phyloP scores from a whole-genome alignment of 2,329 filamentous ascomycete species.

The Ascocoryne sarcoides region DNA sequence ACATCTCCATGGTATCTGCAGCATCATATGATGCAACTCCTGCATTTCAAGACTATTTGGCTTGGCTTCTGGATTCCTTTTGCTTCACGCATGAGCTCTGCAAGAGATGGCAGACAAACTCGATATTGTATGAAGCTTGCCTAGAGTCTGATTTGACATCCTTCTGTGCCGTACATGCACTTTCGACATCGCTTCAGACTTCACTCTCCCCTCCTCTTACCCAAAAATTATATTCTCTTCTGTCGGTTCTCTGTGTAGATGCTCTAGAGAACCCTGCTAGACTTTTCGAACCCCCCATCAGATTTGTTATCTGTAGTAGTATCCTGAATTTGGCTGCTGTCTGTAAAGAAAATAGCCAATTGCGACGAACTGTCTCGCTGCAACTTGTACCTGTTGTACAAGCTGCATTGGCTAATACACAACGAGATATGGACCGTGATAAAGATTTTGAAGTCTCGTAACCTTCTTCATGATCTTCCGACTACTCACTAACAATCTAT shows the following conservation, averaged over 20 bases:
- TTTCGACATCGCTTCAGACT: conserved; percentile 16
- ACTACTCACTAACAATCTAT: conserved; percentile 9
- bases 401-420: conserved; percentile 7
- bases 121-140: conserved; percentile 8
- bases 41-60: conserved; percentile 26
- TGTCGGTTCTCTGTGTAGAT: conserved; percentile 22
- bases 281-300: conserved; percentile 12
- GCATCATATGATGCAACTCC: conserved; percentile 20
- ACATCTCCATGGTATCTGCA: conserved; percentile 22
- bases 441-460: conserved; percentile 26
- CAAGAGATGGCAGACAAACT: conserved; percentile 13
- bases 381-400: conserved; percentile 20
- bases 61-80: conserved; percentile 28
- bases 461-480: too few relatives aligned
- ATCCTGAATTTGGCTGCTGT: conserved; percentile 20
- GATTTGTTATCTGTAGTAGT: conserved; percentile 13
- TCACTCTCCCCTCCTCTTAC: conserved; percentile 16
- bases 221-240: conserved; percentile 25
- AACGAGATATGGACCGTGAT: conserved; percentile 4
- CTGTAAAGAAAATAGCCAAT: conserved; percentile 18
- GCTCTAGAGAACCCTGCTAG: conserved; percentile 14
- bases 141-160: conserved; percentile 5
- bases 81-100: conserved; percentile 16
- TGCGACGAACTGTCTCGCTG: conserved; percentile 14
- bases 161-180: conserved; percentile 16